Conservation (phyloP, 2,329 filamentous ascomycete genomes). For the Neurospora sp. region DNA sequence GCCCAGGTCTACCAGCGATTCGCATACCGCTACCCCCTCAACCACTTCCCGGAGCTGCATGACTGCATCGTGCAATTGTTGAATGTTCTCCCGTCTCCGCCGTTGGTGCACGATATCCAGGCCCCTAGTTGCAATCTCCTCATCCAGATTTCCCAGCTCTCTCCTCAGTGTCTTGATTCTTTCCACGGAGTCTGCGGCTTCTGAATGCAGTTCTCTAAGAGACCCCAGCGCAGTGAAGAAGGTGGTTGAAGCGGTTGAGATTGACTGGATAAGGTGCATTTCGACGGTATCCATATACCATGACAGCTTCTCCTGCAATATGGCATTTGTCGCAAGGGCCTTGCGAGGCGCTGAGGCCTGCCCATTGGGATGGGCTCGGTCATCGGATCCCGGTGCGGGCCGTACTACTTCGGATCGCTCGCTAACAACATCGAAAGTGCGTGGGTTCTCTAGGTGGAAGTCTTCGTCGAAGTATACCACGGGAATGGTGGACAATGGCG, state of each 20-base stretch:
- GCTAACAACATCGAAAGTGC: constrained; percentile 93
- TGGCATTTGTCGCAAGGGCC: constrained; percentile 88
- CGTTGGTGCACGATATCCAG: constrained; percentile 78
- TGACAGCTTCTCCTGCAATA: constrained; percentile 92
- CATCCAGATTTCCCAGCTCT: constrained; percentile 71
- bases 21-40: constrained; percentile 63
- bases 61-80: constrained; percentile 72
- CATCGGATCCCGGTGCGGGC: constrained; percentile 45
- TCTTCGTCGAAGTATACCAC: constrained; percentile 89
- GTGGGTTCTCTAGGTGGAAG: constrained; percentile 90
- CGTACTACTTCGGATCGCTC: constrained; percentile 94
- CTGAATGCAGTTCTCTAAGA: constrained; percentile 78
- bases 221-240: constrained; percentile 94
- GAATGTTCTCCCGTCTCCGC: constrained; percentile 71
- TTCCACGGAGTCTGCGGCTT: constrained; percentile 82
- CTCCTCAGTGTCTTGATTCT: constrained; percentile 72
- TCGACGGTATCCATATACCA: constrained; percentile 99
- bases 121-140: constrained; percentile 77
- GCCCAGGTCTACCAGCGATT: constrained; percentile 73
- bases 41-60: constrained; percentile 74
- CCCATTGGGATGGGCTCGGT: constrained; percentile 47
- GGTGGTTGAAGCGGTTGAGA: constrained; percentile 88
- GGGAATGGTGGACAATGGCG: constrained; percentile 86
- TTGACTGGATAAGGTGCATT: constrained; percentile 91
- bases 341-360: constrained; percentile 59